A percentile compares a stretch with the other conserved stretches of the same genome.
Conservation (phyloP, 2,329 filamentous ascomycete species). For the Trichoderma cornu-damae region DNA sequence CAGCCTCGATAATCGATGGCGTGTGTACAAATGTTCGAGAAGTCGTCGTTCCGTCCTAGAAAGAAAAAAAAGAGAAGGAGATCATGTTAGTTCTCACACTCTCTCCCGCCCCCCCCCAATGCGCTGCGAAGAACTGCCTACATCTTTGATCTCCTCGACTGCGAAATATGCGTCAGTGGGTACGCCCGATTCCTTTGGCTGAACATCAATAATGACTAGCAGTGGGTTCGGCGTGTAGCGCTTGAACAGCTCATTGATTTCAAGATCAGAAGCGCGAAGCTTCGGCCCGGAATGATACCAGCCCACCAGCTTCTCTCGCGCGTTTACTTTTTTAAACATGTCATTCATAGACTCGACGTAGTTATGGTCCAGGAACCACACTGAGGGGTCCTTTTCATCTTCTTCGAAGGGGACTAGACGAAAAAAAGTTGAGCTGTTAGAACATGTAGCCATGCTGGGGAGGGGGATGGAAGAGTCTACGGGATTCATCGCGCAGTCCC, state of each 20-base stretch:
- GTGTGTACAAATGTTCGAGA: slow-evolving; percentile 98
- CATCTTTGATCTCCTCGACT: slow-evolving; percentile 98
- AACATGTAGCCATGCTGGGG: background rate
- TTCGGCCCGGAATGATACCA: slow-evolving; percentile 99
- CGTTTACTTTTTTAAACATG: slow-evolving; percentile 99
- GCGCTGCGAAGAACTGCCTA: slow-evolving; percentile 35
- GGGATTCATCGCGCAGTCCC: background rate
- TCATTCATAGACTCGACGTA: slow-evolving; percentile 99
- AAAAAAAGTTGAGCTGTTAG: slow-evolving; percentile 19
- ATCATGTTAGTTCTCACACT: background rate
- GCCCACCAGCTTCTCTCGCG: slow-evolving; percentile 95
- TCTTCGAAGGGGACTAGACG: slow-evolving; percentile 89
- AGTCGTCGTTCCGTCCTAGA: slow-evolving; percentile 90
- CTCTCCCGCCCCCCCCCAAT: background rate
- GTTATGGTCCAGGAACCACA: slow-evolving; percentile 99
- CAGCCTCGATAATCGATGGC: slow-evolving; percentile 95
- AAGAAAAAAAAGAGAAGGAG: slow-evolving; percentile 15
- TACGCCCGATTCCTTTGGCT: slow-evolving; percentile 95
- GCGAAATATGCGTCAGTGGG: slow-evolving; percentile 99
- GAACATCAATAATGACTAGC: slow-evolving; percentile 96
- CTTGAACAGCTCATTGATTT: slow-evolving; percentile 99
- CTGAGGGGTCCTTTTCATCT: slow-evolving; percentile 95
- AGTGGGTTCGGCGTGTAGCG: slow-evolving; percentile 95
- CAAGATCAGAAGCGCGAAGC: slow-evolving; percentile 89
- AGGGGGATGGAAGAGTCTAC: background rate